These are phyloP conservation scores for Taxawa tesnikishii DNA, from an alignment of 2,329 filamentous ascomycete genomes.

Conservation along the genomic window DNA sequence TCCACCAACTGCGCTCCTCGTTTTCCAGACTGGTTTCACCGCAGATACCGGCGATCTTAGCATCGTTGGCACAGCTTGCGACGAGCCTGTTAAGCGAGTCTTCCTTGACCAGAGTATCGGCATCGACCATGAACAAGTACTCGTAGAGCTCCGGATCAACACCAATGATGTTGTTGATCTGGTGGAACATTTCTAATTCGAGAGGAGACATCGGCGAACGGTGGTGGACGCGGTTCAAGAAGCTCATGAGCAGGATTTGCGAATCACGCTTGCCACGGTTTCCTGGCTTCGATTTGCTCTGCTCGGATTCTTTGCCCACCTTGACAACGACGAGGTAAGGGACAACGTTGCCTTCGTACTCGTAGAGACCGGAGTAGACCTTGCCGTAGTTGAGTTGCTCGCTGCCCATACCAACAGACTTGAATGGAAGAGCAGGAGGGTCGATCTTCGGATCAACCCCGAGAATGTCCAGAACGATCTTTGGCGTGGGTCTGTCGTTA, in stretches of 20 bases:
- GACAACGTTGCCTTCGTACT: conserved; percentile 94
- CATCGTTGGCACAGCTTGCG: conserved; percentile 82
- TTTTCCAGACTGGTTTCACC: conserved; percentile 95
- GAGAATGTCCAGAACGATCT: conserved; percentile 94
- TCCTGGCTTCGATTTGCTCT: conserved; percentile 79
- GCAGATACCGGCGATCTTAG: conserved; percentile 94
- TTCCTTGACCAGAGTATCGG: conserved; percentile 86
- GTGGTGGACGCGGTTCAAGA: conserved; percentile 95
- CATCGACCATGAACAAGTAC: conserved; percentile 94
- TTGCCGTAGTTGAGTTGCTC: conserved; percentile 98
- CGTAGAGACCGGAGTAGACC: conserved; percentile 94
- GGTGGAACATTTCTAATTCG: conserved; percentile 96
- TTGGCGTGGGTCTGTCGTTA: conserved; percentile 92
- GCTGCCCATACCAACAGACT: conserved; percentile 75
- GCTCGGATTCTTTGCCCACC: conserved; percentile 92
- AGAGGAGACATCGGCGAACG: conserved; percentile 88
- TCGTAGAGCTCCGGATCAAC: conserved; percentile 96
- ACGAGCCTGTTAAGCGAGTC: conserved; percentile 89
- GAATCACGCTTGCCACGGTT: conserved; percentile 98
- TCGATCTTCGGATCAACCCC: conserved; percentile 96
- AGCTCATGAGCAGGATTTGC: conserved; percentile 90
- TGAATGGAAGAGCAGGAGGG: conserved; percentile 86
- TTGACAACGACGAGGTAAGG: conserved; percentile 95
- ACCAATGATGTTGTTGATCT: conserved; percentile 98
- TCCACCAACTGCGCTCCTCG: conserved; percentile 92